phyloP scores from a whole-genome alignment of 2,329 filamentous ascomycete genomes.

The Aspergillus terreus region DNA sequence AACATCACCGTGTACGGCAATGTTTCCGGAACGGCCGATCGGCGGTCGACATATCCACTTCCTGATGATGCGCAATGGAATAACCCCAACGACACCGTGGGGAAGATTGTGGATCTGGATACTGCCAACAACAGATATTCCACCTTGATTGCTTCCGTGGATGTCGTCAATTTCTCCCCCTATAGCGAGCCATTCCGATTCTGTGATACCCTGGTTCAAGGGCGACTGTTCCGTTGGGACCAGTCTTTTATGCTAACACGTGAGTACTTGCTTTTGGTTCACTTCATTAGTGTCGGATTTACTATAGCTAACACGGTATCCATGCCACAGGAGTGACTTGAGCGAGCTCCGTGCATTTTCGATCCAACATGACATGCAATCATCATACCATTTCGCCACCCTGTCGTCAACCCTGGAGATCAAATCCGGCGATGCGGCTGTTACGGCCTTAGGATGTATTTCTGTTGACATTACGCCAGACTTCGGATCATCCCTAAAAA shows the following conservation, averaged over 20 bases:
- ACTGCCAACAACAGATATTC: conserved; percentile 59
- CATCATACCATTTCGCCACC: conserved; percentile 83
- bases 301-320: conserved; percentile 4
- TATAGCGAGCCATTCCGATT: conserved; percentile 60
- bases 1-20: conserved; percentile 85
- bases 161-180: conserved; percentile 74
- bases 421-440: conserved; percentile 65
- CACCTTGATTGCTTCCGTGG: conserved; percentile 68
- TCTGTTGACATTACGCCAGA: conserved; percentile 80
- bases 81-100: conserved; percentile 58
- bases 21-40: conserved; percentile 67
- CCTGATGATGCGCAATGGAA: conserved; percentile 59
- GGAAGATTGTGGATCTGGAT: conserved; percentile 72
- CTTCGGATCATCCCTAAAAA: conserved; percentile 65
- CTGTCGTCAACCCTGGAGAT: conserved; percentile 71
- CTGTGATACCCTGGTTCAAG: conserved; percentile 60
- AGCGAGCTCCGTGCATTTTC: conserved; percentile 65
- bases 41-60: conserved; percentile 54
- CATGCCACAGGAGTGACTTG: conserved; percentile 40
- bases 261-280: conserved; percentile 26
- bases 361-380: conserved; percentile 68
- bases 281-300: not conserved
- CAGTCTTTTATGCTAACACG: conserved; percentile 62
- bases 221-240: conserved; percentile 69
- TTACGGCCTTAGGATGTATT: conserved; percentile 71